Evolutionary conservation across 2,329 filamentous ascomycete species (phyloP).

Genomic region (Diplodia mutila): DNA sequence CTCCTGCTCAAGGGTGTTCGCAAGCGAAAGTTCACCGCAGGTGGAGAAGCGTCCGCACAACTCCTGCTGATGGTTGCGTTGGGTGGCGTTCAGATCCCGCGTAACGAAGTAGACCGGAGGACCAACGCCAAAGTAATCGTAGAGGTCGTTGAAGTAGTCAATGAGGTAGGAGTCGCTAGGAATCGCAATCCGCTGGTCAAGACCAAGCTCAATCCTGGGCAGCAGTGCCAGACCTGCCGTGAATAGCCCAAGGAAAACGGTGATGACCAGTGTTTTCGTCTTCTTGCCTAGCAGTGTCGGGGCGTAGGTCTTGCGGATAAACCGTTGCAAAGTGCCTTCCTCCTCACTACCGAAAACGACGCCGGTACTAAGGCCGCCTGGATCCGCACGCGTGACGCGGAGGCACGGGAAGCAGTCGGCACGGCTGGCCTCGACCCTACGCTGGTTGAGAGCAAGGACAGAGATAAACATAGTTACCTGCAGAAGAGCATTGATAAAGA

Average conservation of each 20-base stretch:
- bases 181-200: conserved; percentile 94
- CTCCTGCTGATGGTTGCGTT: conserved; percentile 76
- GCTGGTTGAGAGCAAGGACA: conserved; percentile 87
- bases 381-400: conserved; percentile 73
- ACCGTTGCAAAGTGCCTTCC: conserved; percentile 80
- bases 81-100: conserved; percentile 75
- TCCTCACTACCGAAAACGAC: conserved; percentile 76
- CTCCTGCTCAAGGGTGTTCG: conserved; percentile 92
- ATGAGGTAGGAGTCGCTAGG: conserved; percentile 94
- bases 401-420: conserved; percentile 93
- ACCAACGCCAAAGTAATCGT: conserved; percentile 86
- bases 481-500: conserved; percentile 94
- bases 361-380: conserved; percentile 66
- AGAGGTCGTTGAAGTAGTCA: conserved; percentile 93
- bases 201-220: conserved; percentile 80
- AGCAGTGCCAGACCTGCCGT: conserved; percentile 83
- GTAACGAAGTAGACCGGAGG: conserved; percentile 97
- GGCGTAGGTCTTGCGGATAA: conserved; percentile 90
- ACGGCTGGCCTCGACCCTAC: conserved; percentile 82
- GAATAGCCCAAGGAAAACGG: conserved; percentile 85
- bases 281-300: conserved; percentile 79
- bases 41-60: conserved; percentile 90
- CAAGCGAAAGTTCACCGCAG: conserved; percentile 80
- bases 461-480: conserved; percentile 98
- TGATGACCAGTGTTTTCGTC: conserved; percentile 74